These are phyloP conservation scores for Spergularia bocconei DNA, from an alignment of 148 eudicot species.

Conservation along the genomic window DNA sequence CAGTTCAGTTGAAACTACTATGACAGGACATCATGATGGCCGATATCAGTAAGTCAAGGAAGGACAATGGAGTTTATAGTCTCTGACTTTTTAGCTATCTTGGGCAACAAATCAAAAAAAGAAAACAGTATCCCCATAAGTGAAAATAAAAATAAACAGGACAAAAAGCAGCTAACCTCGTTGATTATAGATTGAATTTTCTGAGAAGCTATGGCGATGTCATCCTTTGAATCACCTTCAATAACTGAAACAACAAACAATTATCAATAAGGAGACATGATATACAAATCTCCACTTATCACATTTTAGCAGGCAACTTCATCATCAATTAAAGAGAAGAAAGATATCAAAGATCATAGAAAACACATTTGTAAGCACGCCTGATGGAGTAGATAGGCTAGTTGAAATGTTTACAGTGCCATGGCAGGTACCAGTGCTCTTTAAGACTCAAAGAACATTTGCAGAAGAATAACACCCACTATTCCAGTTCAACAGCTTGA, in stretches of 20 bases:
- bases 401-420: slow-evolving; percentile 4
- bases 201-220: slow-evolving; percentile 50
- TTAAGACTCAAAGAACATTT: no score
- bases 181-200: slow-evolving; percentile 45
- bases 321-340: slow-evolving; percentile 9
- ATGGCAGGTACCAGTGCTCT: no score
- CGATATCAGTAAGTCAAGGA: neutral
- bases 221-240: slow-evolving; percentile 56
- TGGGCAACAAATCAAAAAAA: neutral
- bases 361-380: neutral
- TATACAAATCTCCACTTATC: neutral
- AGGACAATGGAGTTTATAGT: neutral
- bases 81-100: neutral
- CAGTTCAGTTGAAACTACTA: no score
- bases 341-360: slow-evolving; percentile 4
- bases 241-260: slow-evolving; percentile 43
- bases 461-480: no score
- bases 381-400: neutral
- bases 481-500: no score
- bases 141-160: neutral
- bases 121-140: neutral
- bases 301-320: slow-evolving; percentile 2
- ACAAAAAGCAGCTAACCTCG: slow-evolving; percentile 41
- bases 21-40: neutral
- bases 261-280: slow-evolving; percentile 10